phyloP scores from a whole-genome alignment of 495 filamentous ascomycete species.

The Oleoguttula mirabilis region DNA sequence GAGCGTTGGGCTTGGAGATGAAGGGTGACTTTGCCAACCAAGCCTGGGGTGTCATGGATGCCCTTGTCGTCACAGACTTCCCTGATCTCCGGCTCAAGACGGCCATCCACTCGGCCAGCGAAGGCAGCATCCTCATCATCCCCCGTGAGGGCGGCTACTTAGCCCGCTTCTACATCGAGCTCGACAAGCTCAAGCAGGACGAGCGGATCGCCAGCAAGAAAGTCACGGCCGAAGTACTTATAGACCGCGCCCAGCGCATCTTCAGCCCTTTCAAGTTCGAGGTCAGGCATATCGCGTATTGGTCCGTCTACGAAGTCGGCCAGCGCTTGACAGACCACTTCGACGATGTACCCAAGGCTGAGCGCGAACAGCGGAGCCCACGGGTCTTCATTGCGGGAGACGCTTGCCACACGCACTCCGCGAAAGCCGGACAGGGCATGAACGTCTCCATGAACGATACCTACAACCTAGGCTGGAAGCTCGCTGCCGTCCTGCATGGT shows the following conservation, averaged over 20 bases:
- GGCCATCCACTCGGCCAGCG: constrained; percentile 38
- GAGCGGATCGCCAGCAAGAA: constrained; percentile 18
- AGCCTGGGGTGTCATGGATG: constrained; percentile 77
- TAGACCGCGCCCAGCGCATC: constrained; percentile 30
- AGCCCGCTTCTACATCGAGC: constrained; percentile 51
- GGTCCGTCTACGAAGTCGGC: constrained; percentile 48
- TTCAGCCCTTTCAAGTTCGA: constrained; percentile 45
- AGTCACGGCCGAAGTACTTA: constrained; percentile 13
- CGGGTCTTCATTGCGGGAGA: constrained; percentile 44
- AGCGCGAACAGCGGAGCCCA: constrained; percentile 7
- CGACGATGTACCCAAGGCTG: constrained; percentile 15
- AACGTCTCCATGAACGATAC: constrained; percentile 31
- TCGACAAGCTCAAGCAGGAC: constrained; percentile 47
- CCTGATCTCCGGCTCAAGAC: constrained; percentile 56
- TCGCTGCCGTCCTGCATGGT: constrained; percentile 51
- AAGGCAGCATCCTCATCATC: constrained; percentile 48
- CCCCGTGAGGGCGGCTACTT: constrained; percentile 53
- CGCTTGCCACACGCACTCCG: constrained; percentile 50
- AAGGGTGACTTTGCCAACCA: constrained; percentile 62
- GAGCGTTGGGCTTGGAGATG: constrained; percentile 57
- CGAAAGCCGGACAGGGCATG: constrained; percentile 47
- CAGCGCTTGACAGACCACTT: constrained; percentile 48
- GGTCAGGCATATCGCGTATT: constrained; percentile 43
- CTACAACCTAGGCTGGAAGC: constrained; percentile 71
- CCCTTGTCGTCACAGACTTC: constrained; percentile 62